Base-by-base conservation (phyloP, 768 basidiomycete genomes). In the Tylopilus felleus region DNA sequence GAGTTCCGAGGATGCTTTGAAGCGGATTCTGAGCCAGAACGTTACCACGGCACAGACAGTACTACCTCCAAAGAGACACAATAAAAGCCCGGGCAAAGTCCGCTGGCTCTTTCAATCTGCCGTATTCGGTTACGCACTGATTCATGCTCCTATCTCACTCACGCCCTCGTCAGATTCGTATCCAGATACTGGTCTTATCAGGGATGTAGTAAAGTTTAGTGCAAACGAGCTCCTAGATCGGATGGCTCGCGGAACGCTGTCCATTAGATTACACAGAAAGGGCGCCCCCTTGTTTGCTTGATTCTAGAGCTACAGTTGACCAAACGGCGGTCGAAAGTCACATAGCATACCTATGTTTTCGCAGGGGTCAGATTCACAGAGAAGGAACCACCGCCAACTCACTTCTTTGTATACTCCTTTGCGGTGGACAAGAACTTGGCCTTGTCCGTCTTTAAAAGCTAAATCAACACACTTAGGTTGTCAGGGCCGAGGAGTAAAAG, bases 401-500 rank as follows among this genome's bases (percentile, higher is more conserved):
- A 90, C 92, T 85, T 93, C 81, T 86, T 93, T 14, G 88, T 90
- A 76, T 82, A 84, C 57, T 93, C 91, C 67, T 79, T 88, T n/a
- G 92, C 91, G 8, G 81, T 87, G 3, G 80, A 74, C 38, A 84
- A 66, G 72, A 93, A 93, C 69, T 84, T 89, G 43, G 74, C 65
- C 65, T 81, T 84, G 65, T 93, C 88, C 61, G 83, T 83, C 80
- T 90, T 92, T 59, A 93, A 65, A 47, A 84, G 69, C 90, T 93
- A 64, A 10, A 49, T 7, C 46, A 16, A 38, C 27, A 44, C 29
- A 19, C 49, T 23, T 56, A 52, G 33, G 48, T 33, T 7, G 44
- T 49, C 48, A 47, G 51, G 4, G 22, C 17, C 23, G 22, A 39
- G n/a, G 31, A 45, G 4, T 40, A 54, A 16, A 42, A 43, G 33